A percentile compares a stretch with the other conserved stretches of the same genome.
phyloP scores from a whole-genome alignment of 495 filamentous ascomycete genomes.

The Penicillium ochrochloron region DNA sequence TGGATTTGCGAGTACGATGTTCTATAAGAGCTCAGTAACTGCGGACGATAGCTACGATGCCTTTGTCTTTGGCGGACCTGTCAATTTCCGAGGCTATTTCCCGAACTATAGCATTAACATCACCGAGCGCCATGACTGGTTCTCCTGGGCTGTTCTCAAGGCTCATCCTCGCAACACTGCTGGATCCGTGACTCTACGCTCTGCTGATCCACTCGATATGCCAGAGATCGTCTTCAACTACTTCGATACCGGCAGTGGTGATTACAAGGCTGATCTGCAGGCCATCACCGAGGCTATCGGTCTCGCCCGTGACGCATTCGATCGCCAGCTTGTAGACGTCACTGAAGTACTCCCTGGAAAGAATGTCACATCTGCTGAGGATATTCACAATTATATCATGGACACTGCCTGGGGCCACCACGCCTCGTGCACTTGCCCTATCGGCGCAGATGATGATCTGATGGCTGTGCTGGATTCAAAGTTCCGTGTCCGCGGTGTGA shows the following conservation, averaged over 20 bases:
- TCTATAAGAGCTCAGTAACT: slow-evolving; percentile 48
- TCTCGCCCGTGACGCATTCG: slow-evolving; percentile 47
- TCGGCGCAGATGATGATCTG: slow-evolving; percentile 58
- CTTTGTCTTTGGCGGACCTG: slow-evolving; percentile 57
- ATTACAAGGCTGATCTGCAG: slow-evolving; percentile 46
- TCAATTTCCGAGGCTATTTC: slow-evolving; percentile 51
- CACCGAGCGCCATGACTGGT: slow-evolving; percentile 38
- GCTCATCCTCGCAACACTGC: slow-evolving; percentile 57
- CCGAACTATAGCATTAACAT: slow-evolving; percentile 39
- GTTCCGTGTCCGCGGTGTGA: slow-evolving; percentile 59
- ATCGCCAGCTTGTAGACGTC: slow-evolving; percentile 32
- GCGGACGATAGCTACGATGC: slow-evolving; percentile 51
- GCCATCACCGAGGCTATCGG: slow-evolving; percentile 54
- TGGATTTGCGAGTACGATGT: slow-evolving; percentile 52
- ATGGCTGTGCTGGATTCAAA: slow-evolving; percentile 63
- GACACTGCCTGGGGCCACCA: slow-evolving; percentile 64
- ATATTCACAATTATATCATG: slow-evolving; percentile 54
- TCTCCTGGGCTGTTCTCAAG: slow-evolving; percentile 59
- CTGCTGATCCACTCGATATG: slow-evolving; percentile 56
- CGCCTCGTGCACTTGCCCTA: slow-evolving; percentile 61
- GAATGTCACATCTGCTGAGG: slow-evolving; percentile 40
- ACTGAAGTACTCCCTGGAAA: slow-evolving; percentile 53
- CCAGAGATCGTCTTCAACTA: slow-evolving; percentile 63
- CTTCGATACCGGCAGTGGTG: slow-evolving; percentile 50
- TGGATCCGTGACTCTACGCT: slow-evolving; percentile 54